These are phyloP conservation scores for Saturnispora quitensis DNA, from an alignment of 805 yeast genomes.

Conservation along the genomic window DNA sequence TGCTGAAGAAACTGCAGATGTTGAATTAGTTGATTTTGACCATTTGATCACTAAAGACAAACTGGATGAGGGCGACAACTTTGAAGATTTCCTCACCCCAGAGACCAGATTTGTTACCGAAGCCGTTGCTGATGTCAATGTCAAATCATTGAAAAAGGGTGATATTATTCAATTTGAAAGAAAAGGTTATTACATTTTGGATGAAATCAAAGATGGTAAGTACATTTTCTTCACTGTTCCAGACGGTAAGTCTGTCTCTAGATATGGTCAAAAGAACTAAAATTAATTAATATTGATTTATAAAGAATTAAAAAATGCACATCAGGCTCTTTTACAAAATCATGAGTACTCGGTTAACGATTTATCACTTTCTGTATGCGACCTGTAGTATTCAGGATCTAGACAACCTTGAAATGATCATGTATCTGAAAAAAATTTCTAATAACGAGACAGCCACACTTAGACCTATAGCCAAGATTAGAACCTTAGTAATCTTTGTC, in stretches of 20 bases:
- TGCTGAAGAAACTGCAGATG: slow-evolving; percentile 59
- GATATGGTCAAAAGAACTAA: slow-evolving; percentile 55
- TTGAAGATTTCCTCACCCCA: slow-evolving; percentile 85
- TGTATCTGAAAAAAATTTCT: slow-evolving; percentile 56
- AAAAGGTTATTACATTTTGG: slow-evolving; percentile 91
- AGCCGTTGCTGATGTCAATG: slow-evolving; percentile 75
- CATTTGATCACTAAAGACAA: slow-evolving; percentile 92
- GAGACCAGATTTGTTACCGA: slow-evolving; percentile 73
- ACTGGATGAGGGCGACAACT: slow-evolving; percentile 87
- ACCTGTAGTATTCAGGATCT: neutral
- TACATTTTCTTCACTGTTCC: slow-evolving; percentile 88
- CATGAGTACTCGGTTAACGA: neutral
- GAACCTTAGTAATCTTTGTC: slow-evolving; percentile 84
- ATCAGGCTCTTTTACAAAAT: neutral
- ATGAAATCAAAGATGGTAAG: slow-evolving; percentile 48
- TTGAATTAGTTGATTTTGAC: slow-evolving; percentile 84
- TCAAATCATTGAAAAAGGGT: slow-evolving; percentile 68
- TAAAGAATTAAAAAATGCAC: neutral
- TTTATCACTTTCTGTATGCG: too few species aligned
- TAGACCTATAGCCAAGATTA: slow-evolving; percentile 70
- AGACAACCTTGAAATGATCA: slow-evolving; percentile 30
- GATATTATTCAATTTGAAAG: slow-evolving; percentile 92
- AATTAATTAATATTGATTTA: neutral
- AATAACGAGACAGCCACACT: slow-evolving; percentile 69
- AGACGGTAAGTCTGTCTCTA: slow-evolving; percentile 80